These are phyloP conservation scores for Beauveria varroae DNA, from an alignment of 2,329 filamentous ascomycete species.

Conservation along the genomic window DNA sequence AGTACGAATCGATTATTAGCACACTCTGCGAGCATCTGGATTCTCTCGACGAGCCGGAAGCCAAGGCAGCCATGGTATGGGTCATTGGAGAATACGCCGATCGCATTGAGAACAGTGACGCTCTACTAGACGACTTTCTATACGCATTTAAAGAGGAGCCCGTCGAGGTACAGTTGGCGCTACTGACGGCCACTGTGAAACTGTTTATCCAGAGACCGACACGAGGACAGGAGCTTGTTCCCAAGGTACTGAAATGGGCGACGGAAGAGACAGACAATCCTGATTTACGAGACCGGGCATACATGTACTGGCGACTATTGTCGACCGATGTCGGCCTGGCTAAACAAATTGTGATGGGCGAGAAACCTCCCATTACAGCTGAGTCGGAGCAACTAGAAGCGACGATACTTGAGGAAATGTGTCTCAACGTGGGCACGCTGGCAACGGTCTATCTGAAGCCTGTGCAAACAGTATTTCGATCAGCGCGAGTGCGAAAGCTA, in stretches of 20 bases:
- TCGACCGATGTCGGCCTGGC: slow-evolving; percentile 86
- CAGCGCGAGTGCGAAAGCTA: slow-evolving; percentile 71
- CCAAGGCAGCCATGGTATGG: slow-evolving; percentile 98
- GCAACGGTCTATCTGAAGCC: slow-evolving; percentile 98
- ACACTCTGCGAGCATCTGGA: slow-evolving; percentile 94
- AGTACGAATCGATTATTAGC: slow-evolving; percentile 96
- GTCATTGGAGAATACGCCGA: slow-evolving; percentile 98
- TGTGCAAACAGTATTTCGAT: slow-evolving; percentile 92
- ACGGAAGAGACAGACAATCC: slow-evolving; percentile 99
- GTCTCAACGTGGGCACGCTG: slow-evolving; percentile 88
- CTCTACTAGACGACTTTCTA: slow-evolving; percentile 87
- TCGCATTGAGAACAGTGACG: slow-evolving; percentile 94
- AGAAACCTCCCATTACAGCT: slow-evolving; percentile 92
- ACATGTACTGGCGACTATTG: slow-evolving; percentile 98
- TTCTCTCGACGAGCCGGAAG: slow-evolving; percentile 92
- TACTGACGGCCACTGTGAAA: slow-evolving; percentile 94
- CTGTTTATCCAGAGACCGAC: slow-evolving; percentile 95
- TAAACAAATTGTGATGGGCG: slow-evolving; percentile 88
- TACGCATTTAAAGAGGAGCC: slow-evolving; percentile 92
- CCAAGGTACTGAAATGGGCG: slow-evolving; percentile 94
- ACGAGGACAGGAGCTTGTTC: slow-evolving; percentile 87
- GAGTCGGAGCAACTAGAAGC: slow-evolving; percentile 93
- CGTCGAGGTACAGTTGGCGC: slow-evolving; percentile 87
- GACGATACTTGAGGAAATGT: slow-evolving; percentile 90
- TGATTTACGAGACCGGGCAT: slow-evolving; percentile 88